Evolutionary conservation across 495 filamentous ascomycete genomes (phyloP).

Genomic region (Emericellopsis terricola): DNA sequence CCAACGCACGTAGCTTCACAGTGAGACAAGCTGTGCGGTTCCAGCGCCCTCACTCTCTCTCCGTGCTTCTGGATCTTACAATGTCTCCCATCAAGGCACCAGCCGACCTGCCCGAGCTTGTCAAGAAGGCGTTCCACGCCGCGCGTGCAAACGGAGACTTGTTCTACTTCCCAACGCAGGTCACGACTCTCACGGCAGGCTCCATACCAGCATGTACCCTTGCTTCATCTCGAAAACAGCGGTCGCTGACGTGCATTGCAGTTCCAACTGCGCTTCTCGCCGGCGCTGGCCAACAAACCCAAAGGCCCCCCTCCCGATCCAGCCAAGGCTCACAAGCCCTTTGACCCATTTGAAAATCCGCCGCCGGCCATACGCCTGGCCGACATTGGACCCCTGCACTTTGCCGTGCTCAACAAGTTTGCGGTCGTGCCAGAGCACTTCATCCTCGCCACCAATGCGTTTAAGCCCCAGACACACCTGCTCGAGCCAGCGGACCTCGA

Average conservation of each 20-base stretch:
- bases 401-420: slow-evolving; percentile 66
- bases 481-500: slow-evolving; percentile 48
- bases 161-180: slow-evolving; percentile 40
- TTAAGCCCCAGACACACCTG: slow-evolving; percentile 50
- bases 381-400: slow-evolving; percentile 36
- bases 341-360: slow-evolving; percentile 60
- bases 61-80: no score
- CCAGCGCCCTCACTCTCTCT: no score
- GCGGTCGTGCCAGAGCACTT: slow-evolving; percentile 66
- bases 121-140: slow-evolving; percentile 31
- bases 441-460: slow-evolving; percentile 51
- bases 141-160: slow-evolving; percentile 36
- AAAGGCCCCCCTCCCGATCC: slow-evolving; percentile 24
- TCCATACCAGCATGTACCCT: slow-evolving; percentile 30
- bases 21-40: no score
- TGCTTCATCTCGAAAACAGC: background rate
- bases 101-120: slow-evolving; percentile 30
- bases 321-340: slow-evolving; percentile 13
- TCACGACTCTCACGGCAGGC: slow-evolving; percentile 31
- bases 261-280: slow-evolving; percentile 68
- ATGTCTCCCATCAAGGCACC: slow-evolving; percentile 12
- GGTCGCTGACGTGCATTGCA: background rate
- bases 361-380: slow-evolving; percentile 41
- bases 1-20: no score
- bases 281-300: slow-evolving; percentile 57